These are phyloP conservation scores for Uncinocarpus reesii DNA, from an alignment of 2,329 filamentous ascomycete species.

Conservation along the genomic window DNA sequence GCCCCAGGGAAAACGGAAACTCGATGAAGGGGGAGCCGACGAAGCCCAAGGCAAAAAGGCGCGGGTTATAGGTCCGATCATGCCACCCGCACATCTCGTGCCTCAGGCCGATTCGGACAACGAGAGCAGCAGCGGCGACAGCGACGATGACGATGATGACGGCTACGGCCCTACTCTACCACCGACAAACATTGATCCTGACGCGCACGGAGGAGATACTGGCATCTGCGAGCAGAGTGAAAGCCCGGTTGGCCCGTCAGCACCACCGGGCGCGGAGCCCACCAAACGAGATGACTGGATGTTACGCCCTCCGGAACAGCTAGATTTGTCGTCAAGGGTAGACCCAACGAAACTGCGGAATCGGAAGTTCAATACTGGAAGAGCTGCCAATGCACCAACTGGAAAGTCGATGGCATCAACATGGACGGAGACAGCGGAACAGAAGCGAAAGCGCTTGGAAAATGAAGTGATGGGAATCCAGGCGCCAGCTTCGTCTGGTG, in stretches of 20 bases:
- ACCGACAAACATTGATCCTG: slow-evolving; percentile 10
- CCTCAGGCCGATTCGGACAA: slow-evolving; percentile 24
- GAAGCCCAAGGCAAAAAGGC: slow-evolving; percentile 34
- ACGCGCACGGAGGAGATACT: slow-evolving; percentile 1
- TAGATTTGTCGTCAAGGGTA: slow-evolving; percentile 47
- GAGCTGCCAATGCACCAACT: slow-evolving; percentile 41
- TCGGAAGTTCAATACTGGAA: slow-evolving; percentile 68
- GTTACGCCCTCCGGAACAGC: slow-evolving; percentile 54
- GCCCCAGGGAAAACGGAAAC: slow-evolving; percentile 10
- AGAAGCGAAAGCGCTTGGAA: slow-evolving; percentile 68
- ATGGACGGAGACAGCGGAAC: slow-evolving; percentile 84
- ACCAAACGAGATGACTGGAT: slow-evolving; percentile 74
- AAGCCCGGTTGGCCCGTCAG: slow-evolving; percentile 21
- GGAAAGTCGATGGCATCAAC: slow-evolving; percentile 37
- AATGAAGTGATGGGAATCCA: slow-evolving; percentile 69
- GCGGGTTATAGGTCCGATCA: slow-evolving; percentile 45
- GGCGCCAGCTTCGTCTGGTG: slow-evolving; percentile 21
- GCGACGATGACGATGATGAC: slow-evolving; percentile 29
- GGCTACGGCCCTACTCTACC: slow-evolving; percentile 29
- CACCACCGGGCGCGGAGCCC: slow-evolving; percentile 25
- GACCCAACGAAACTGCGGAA: slow-evolving; percentile 74
- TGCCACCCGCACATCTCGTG: slow-evolving; percentile 41
- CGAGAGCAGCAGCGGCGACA: slow-evolving; percentile 20
- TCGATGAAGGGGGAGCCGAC: neutral
- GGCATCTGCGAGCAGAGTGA: slow-evolving; percentile 4